Evolutionary conservation across 129 eudicot species (phyloP), one percentile per base, ranked within the genome.

Genomic region (Artemisia annua): DNA sequence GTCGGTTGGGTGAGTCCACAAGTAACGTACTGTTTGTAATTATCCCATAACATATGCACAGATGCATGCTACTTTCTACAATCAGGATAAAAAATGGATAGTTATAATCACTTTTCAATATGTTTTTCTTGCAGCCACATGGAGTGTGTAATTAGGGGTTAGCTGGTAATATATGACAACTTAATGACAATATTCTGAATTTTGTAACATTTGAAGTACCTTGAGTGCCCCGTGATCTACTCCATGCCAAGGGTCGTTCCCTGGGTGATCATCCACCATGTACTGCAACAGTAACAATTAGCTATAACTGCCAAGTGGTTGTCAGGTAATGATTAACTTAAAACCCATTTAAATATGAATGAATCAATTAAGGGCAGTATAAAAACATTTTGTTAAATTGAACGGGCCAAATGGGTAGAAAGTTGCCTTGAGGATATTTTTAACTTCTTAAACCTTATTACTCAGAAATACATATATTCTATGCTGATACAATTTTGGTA

Each of bases 191-290:
- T 39, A 64, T 64, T 48, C 39, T 51, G 65, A 64, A 11, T 39
- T 24, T 75, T 65, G 63, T 64, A 65, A 20, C 65, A 65, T 12
- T 22, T 69, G 68, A 77, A 49, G 24, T 83, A 93, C 98, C 98
- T 93, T 93, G 71, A 93, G 89, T 20, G 93, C 86, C 81, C 81
- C 82, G 39, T 81, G 87, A 69, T 90, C 91, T 67, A 90, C 94
- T 72, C 91, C 91, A 74, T 90, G 96, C 97, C 97, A 90, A 48
- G 99, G 99, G 78, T 81, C 75, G 75, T 90, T 95, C 84, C 82
- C 94, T 2, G 76, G 73, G 75, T 75, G 88, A 64, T 83, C 84
- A 85, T 95, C 99, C 74, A 91, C 96, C 88, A 90, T 86, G 79
- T 88, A 90, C 97, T 95, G 91, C 56, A 69, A 63, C 64, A n/a